Conservation (phyloP, 306 rosid genomes). For the Vigna radiata region DNA sequence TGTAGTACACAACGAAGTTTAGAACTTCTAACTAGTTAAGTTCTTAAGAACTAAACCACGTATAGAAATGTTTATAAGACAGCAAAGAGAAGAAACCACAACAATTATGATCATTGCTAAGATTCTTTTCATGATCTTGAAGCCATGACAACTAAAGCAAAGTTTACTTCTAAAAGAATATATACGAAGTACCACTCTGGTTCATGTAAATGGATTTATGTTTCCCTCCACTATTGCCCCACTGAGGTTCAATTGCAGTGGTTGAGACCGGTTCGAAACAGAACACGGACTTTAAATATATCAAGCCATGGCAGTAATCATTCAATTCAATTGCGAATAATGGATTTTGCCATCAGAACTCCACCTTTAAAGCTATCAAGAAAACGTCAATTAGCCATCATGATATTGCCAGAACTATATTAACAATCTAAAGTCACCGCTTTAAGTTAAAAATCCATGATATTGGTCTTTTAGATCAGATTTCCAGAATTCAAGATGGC, state of each 20-base stretch:
- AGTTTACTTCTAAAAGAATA: neutral
- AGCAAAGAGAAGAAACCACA: constrained; percentile 19
- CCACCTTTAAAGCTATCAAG: neutral
- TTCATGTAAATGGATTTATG: constrained; percentile 1
- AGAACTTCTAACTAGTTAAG: constrained; percentile 35
- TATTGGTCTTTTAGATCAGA: neutral
- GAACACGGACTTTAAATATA: neutral
- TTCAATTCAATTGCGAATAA: neutral
- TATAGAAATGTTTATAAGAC: neutral
- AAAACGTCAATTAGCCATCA: neutral
- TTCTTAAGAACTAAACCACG: constrained; percentile 26
- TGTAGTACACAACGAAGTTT: constrained; percentile 24
- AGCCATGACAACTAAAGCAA: constrained; percentile 4
- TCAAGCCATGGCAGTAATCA: neutral
- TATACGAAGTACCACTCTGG: neutral
- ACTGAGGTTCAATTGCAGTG: neutral
- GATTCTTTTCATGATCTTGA: constrained; percentile 5
- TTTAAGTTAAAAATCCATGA: neutral
- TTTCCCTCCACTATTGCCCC: neutral
- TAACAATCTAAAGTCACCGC: neutral
- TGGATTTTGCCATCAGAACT: neutral
- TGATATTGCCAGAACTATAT: neutral
- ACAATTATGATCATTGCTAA: neutral
- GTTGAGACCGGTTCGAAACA: neutral
- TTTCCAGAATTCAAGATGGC: constrained; percentile 3